Conservation (phyloP, 2,329 filamentous ascomycete species). For the Zymoseptoria passerinii region DNA sequence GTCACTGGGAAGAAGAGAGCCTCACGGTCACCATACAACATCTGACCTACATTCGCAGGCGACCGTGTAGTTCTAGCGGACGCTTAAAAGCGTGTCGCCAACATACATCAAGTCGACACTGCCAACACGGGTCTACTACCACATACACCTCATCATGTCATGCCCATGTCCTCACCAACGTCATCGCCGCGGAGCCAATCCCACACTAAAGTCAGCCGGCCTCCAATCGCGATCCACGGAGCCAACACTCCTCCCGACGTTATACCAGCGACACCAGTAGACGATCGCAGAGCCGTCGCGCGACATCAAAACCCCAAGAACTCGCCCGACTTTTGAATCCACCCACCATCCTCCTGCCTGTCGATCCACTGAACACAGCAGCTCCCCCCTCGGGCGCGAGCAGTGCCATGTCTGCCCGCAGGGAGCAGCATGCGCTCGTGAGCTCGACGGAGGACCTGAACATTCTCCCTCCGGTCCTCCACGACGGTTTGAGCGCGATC, state of each 20-base stretch:
- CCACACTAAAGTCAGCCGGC: not conserved
- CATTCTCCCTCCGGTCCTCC: conserved; percentile 15
- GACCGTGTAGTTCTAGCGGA: too few relatives aligned
- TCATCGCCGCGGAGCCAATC: not conserved
- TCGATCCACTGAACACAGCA: not conserved
- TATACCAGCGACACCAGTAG: not conserved
- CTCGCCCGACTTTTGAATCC: not conserved
- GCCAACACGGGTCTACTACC: too few relatives aligned
- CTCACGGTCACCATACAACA: too few relatives aligned
- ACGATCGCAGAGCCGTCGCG: not conserved
- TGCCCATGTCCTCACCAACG: not conserved
- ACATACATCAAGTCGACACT: too few relatives aligned
- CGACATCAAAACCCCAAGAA: not conserved
- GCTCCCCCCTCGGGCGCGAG: not conserved
- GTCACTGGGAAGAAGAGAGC: too few relatives aligned
- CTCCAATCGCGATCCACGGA: not conserved
- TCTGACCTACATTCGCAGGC: too few relatives aligned
- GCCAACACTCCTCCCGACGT: not conserved
- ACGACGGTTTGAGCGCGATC: conserved; percentile 39
- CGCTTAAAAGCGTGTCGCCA: too few relatives aligned
- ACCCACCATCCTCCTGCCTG: not conserved
- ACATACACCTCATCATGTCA: too few relatives aligned
- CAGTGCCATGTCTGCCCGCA: not conserved
- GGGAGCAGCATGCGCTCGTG: not conserved
- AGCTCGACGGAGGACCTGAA: not conserved